Evolutionary conservation across 139 green algal genomes (phyloP).

Genomic region (Volvox africanus): DNA sequence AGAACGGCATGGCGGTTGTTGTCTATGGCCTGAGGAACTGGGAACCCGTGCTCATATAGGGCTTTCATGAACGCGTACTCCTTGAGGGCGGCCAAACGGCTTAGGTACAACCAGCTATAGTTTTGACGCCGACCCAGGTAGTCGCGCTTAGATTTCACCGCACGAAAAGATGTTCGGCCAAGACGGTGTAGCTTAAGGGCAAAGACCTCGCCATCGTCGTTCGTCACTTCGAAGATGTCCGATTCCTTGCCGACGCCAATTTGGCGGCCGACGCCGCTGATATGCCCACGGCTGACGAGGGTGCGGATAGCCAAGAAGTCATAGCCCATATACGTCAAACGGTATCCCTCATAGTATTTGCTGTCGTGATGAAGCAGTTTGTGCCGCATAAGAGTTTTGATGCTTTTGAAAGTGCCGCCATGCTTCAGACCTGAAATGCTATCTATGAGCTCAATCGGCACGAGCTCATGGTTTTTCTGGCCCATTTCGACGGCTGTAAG

Average conservation of each 20-base stretch:
- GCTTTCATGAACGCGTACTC: slow-evolving; percentile 99
- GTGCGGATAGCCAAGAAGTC: slow-evolving; percentile 96
- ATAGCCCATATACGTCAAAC: slow-evolving; percentile 96
- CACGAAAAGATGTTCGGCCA: slow-evolving; percentile 96
- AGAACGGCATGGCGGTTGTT: slow-evolving; percentile 96
- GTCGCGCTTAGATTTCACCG: slow-evolving; percentile 97
- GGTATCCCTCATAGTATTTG: slow-evolving; percentile 94
- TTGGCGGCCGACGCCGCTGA: slow-evolving; percentile 89
- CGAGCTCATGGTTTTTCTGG: slow-evolving; percentile 98
- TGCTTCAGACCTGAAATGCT: slow-evolving; percentile 94
- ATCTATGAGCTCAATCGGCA: slow-evolving; percentile 91
- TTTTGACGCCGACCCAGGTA: slow-evolving; percentile 81
- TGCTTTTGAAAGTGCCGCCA: slow-evolving; percentile 85
- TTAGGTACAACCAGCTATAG: slow-evolving; percentile 97
- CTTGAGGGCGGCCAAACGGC: slow-evolving; percentile 92
- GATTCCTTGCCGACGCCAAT: slow-evolving; percentile 99
- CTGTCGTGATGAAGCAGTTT: slow-evolving; percentile 99
- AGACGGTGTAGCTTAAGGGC: slow-evolving; percentile 98
- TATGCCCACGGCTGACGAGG: slow-evolving; percentile 84
- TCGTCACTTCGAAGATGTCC: slow-evolving; percentile 90
- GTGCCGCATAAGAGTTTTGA: slow-evolving; percentile 89
- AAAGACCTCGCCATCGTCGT: slow-evolving; percentile 83
- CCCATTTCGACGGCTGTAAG: slow-evolving; percentile 98
- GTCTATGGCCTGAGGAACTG: slow-evolving; percentile 93
- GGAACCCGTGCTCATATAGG: slow-evolving; percentile 90